These are phyloP conservation scores for Leptodermis oblonga DNA, from an alignment of 257 asterid genomes.

Conservation along the genomic window DNA sequence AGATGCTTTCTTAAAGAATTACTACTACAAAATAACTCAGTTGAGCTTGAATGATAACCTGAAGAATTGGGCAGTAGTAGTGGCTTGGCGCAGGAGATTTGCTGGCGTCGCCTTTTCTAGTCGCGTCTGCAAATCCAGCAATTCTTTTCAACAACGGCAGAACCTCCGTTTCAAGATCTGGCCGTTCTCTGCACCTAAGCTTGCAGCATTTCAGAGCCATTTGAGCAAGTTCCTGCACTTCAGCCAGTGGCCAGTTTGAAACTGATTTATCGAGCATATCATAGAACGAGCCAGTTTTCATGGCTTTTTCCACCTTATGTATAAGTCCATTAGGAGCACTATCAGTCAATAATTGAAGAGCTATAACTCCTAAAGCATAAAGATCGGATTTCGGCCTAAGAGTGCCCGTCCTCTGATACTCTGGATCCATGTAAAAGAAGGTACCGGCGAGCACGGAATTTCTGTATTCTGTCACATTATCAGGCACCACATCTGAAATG, in stretches of 20 bases:
- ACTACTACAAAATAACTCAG: not conserved
- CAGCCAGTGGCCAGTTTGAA: slow-evolving; percentile 62
- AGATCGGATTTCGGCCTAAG: slow-evolving; percentile 86
- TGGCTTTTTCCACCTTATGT: slow-evolving; percentile 60
- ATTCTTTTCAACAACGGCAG: slow-evolving; percentile 63
- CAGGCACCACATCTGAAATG: slow-evolving; percentile 63
- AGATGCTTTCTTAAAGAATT: slow-evolving; percentile 7
- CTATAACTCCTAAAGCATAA: slow-evolving; percentile 73
- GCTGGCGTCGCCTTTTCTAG: slow-evolving; percentile 23
- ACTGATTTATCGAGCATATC: slow-evolving; percentile 64
- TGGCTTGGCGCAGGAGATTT: slow-evolving; percentile 47
- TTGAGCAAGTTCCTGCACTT: slow-evolving; percentile 58
- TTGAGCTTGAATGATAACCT: slow-evolving; percentile 33
- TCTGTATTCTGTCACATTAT: slow-evolving; percentile 60
- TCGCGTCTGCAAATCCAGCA: slow-evolving; percentile 54
- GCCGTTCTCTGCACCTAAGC: slow-evolving; percentile 84
- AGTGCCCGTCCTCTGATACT: slow-evolving; percentile 86
- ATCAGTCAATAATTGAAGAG: slow-evolving; percentile 68
- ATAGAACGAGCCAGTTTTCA: slow-evolving; percentile 30
- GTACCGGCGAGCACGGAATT: slow-evolving; percentile 83
- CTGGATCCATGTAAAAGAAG: slow-evolving; percentile 82
- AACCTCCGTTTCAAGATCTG: slow-evolving; percentile 79
- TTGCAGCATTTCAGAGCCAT: slow-evolving; percentile 63
- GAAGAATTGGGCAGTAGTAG: slow-evolving; percentile 83
- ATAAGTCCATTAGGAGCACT: slow-evolving; percentile 61